Percentiles rank a stretch among this genome's conserved stretches.
phyloP scores from a whole-genome alignment of 305 asterid species.

The Stenogyne calaminthoides region DNA sequence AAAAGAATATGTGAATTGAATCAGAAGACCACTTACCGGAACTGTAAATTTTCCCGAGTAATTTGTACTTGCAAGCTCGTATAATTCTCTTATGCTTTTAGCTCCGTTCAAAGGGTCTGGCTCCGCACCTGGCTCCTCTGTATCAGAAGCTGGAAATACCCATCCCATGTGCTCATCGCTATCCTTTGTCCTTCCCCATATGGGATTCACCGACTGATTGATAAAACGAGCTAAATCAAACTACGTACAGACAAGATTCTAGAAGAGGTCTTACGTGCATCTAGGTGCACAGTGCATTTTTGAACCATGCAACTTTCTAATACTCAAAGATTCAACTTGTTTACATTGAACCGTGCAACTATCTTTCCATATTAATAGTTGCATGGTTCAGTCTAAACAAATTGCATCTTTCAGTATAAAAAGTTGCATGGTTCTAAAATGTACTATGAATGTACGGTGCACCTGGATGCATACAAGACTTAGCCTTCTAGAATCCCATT shows the following conservation, averaged over 20 bases:
- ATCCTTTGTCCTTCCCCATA: constrained; percentile 89
- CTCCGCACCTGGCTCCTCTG: constrained; percentile 82
- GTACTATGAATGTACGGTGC: no score
- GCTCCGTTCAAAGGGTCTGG: constrained; percentile 80
- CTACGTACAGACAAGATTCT: not conserved
- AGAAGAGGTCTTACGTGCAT: no score
- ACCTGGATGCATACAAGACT: no score
- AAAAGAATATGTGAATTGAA: constrained; percentile 3
- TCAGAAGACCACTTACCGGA: constrained; percentile 54
- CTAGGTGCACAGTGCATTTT: no score
- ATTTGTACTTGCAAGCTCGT: constrained; percentile 80
- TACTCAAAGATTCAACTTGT: no score
- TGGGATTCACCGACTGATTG: constrained; percentile 78
- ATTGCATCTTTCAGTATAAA: no score
- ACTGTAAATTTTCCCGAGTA: constrained; percentile 88
- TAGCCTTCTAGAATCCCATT: not conserved
- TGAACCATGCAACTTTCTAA: no score
- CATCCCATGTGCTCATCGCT: constrained; percentile 94
- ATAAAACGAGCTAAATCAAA: constrained; percentile 10
- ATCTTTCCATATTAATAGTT: no score
- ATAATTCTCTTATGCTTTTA: constrained; percentile 67
- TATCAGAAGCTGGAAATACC: constrained; percentile 72
- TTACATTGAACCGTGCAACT: no score
- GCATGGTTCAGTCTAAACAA: no score
- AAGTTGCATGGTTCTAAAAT: no score